Base-by-base conservation (phyloP, 768 basidiomycete species). In the Hirschioporus abietinus region DNA sequence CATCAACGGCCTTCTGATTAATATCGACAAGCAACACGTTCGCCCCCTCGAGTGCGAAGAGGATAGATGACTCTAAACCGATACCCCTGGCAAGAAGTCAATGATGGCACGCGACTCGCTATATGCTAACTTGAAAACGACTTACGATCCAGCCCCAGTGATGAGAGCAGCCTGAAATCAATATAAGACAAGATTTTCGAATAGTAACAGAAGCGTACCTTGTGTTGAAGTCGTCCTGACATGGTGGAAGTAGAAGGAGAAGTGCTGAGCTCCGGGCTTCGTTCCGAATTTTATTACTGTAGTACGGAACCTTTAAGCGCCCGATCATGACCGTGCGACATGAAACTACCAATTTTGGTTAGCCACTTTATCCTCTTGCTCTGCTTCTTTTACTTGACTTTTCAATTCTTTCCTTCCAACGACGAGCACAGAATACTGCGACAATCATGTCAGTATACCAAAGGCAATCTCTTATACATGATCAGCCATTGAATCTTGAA, bases 21-120 rank as follows among this genome's bases (percentile, higher is more conserved):
- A 99, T 87, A 76, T 99, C 97, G 35, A 88, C 91, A 59, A 96
- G 85, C 59, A 98, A 75, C 68, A 99, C 88, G 72, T 89, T 86
- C n/a, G 95, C 95, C 26, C 96, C 96, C 76, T 99, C 97, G 68
- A 86, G 84, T 1, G 96, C 96, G 76, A 99, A 99, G 60, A 98
- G 84, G 68, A 98, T 83, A n/a, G 95, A 88, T 0, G 95, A 91
- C 79, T 99, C 95, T 62, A 99, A 85, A 27, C 97, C 97, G 76
- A 99, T 97, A 0, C 97, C 97, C 66, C 96, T 98, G 76, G 30
- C 64, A 59, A 2, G 66, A 57, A 66, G 69, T 71, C 64, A 64
- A 70, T 30, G 30, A 30, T 30, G 30, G 30, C 30, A 30, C 68
- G 67, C 17, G 42, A n/a, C 24, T 65, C 58, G 66, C 59, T 27